Conservation (phyloP, 2,329 filamentous ascomycete species). For the Talaromyces islandicus region DNA sequence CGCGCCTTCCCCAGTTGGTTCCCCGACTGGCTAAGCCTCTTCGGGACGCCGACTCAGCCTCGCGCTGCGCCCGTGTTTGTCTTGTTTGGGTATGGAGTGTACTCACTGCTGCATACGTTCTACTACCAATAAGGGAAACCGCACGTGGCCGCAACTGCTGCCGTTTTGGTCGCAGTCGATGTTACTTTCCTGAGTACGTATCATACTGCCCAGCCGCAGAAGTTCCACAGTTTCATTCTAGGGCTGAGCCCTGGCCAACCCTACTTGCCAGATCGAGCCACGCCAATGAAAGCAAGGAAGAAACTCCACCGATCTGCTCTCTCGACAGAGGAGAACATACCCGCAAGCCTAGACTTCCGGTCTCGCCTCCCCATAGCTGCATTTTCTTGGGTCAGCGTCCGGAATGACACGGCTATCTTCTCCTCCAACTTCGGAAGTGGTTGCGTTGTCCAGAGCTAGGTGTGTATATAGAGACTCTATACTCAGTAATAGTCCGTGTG, state of each 20-base stretch:
- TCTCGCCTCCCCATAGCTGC: neutral
- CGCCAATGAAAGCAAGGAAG: neutral
- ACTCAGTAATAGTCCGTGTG: no score
- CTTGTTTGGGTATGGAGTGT: neutral
- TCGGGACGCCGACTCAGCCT: constrained; percentile 8
- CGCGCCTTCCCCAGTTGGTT: constrained; percentile 8
- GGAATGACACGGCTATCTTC: no score
- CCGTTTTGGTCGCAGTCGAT: no score
- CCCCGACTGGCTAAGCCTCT: constrained; percentile 7
- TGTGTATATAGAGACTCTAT: no score
- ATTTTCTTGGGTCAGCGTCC: no score
- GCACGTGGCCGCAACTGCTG: neutral
- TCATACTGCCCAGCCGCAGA: no score
- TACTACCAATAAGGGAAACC: no score
- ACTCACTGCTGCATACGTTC: no score
- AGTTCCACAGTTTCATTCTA: neutral
- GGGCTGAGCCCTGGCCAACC: neutral
- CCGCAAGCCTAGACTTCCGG: neutral
- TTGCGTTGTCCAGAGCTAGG: no score
- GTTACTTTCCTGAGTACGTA: no score
- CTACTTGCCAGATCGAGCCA: neutral
- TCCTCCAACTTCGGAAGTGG: no score
- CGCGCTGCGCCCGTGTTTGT: neutral
- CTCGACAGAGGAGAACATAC: neutral
- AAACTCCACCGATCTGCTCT: neutral